A percentile compares a stretch with the other conserved stretches of the same genome.
These are phyloP conservation scores for Diphasiastrum complanatum DNA, from an alignment of 83 land plant genomes.

Conservation along the genomic window DNA sequence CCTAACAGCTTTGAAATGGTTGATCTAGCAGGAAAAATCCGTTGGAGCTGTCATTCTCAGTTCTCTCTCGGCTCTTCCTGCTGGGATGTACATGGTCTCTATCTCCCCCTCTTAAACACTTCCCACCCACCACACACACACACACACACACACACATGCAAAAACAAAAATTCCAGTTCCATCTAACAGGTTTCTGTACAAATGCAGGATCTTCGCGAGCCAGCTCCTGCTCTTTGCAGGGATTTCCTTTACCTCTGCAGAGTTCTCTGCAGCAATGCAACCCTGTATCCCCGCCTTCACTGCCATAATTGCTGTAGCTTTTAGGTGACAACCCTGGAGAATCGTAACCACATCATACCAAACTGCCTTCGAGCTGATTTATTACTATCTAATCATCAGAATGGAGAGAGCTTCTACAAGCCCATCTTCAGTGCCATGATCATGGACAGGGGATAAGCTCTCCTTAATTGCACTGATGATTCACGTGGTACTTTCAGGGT, in stretches of 20 bases:
- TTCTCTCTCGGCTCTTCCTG: constrained; percentile 5
- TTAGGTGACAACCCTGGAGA: constrained; percentile 14
- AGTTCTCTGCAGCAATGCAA: constrained; percentile 14
- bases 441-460: too few relatives aligned
- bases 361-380: too few relatives aligned
- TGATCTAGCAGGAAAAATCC: constrained; percentile 13
- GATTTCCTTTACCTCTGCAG: constrained; percentile 12
- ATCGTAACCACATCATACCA: too few relatives aligned
- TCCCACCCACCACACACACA: too few relatives aligned
- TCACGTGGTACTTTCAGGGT: not conserved
- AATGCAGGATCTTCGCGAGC: constrained; percentile 20
- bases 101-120: too few relatives aligned
- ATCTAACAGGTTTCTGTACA: not conserved
- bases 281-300: constrained; percentile 12
- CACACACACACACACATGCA: too few relatives aligned
- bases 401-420: too few relatives aligned
- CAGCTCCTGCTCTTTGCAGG: constrained; percentile 16
- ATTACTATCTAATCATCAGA: too few relatives aligned
- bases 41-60: constrained; percentile 8
- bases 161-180: not conserved
- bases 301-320: constrained; percentile 13
- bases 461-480: too few relatives aligned
- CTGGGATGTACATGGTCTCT: too few relatives aligned
- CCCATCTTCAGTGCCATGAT: too few relatives aligned
- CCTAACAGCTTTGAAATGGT: too few relatives aligned